Percentiles rank a stretch among this genome's conserved stretches.
phyloP scores from a whole-genome alignment of 345 rosid genomes.

The Nasturtium officinale region DNA sequence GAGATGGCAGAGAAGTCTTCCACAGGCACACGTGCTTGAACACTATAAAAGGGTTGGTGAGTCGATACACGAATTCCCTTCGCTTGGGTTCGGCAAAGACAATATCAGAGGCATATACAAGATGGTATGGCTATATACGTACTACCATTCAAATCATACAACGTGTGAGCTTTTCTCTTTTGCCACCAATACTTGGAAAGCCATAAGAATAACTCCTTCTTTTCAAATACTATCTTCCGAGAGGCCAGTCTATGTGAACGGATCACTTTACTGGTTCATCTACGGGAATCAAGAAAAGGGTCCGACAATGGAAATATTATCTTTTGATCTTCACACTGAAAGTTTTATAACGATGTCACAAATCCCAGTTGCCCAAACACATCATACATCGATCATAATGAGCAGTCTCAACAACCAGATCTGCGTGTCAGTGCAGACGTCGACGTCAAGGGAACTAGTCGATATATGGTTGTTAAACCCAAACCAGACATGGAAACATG shows the following conservation, averaged over 20 bases:
- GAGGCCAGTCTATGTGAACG: background rate
- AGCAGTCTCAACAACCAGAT: background rate
- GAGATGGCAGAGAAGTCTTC: background rate
- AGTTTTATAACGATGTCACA: background rate
- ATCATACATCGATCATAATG: background rate
- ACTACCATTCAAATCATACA: background rate
- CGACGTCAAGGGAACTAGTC: background rate
- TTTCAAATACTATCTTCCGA: background rate
- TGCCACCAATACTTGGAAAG: background rate
- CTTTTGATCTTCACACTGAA: background rate
- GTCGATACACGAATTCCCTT: background rate
- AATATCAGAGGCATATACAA: background rate
- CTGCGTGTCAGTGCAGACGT: background rate
- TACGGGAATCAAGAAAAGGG: background rate
- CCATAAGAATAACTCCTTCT: background rate
- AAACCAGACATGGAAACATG: background rate
- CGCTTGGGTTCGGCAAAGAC: background rate
- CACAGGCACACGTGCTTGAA: background rate
- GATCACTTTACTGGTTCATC: background rate
- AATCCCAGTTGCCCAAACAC: background rate
- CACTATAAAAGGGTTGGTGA: background rate
- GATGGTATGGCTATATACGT: background rate
- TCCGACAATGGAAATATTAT: background rate
- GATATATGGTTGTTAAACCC: background rate
- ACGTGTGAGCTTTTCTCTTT: background rate